These are phyloP conservation scores for Corniculantispora saksenae DNA, from an alignment of 2,329 filamentous ascomycete genomes.

Conservation along the genomic window DNA sequence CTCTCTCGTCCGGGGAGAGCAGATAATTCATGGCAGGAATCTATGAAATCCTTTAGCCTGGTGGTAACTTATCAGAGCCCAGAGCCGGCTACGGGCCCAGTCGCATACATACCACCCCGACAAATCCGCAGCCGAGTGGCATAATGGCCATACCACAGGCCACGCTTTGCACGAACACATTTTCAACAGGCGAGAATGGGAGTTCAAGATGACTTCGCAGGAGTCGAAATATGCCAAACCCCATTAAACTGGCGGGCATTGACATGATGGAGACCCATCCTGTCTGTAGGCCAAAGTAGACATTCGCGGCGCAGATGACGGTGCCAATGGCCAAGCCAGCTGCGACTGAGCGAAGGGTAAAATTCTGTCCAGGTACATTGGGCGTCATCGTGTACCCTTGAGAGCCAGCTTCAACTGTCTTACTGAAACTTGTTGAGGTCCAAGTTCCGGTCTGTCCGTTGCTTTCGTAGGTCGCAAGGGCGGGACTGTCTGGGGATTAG, in stretches of 20 bases:
- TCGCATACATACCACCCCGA: slow-evolving; percentile 67
- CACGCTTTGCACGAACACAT: slow-evolving; percentile 94
- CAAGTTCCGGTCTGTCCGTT: background rate
- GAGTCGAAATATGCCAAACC: slow-evolving; percentile 89
- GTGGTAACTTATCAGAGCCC: background rate
- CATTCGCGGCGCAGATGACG: slow-evolving; percentile 94
- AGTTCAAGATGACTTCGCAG: slow-evolving; percentile 70
- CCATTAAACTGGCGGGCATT: slow-evolving; percentile 92
- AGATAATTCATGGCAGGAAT: slow-evolving; percentile 91
- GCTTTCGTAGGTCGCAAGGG: background rate
- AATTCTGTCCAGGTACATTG: slow-evolving; percentile 59
- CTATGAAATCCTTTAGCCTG: slow-evolving; percentile 29
- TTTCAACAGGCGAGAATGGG: slow-evolving; percentile 92
- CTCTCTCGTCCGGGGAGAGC: slow-evolving; percentile 73
- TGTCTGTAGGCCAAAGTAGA: slow-evolving; percentile 97
- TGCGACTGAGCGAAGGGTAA: slow-evolving; percentile 78
- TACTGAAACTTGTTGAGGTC: background rate
- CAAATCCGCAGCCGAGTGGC: slow-evolving; percentile 93
- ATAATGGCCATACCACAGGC: slow-evolving; percentile 95
- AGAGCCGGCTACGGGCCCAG: background rate
- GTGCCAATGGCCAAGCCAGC: slow-evolving; percentile 84
- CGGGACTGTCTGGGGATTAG: background rate
- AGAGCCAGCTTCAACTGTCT: background rate
- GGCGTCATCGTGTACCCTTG: slow-evolving; percentile 25
- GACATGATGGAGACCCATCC: slow-evolving; percentile 79